Percentiles rank a stretch among this genome's conserved stretches.
Evolutionary conservation across 2,329 filamentous ascomycete species (phyloP).

Genomic region (Nemania serpens): DNA sequence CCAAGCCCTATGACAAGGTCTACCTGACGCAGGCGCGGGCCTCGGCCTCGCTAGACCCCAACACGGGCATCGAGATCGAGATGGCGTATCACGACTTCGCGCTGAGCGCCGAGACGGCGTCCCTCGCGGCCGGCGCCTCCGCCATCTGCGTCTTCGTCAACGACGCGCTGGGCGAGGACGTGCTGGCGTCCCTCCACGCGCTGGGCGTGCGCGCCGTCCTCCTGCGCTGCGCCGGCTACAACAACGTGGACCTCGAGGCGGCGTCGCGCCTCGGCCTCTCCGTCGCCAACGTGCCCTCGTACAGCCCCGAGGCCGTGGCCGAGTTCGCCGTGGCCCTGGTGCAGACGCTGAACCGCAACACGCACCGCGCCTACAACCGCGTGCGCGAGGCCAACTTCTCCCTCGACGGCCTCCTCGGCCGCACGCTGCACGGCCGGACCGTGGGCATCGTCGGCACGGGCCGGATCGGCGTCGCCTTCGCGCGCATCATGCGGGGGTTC

Average conservation of each 20-base stretch:
- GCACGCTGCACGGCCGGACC: constrained; percentile 66
- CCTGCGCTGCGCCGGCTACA: constrained; percentile 70
- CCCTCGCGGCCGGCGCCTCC: constrained; percentile 55
- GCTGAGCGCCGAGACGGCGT: constrained; percentile 59
- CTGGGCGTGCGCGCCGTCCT: constrained; percentile 62
- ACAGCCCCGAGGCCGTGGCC: constrained; percentile 71
- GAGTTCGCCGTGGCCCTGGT: constrained; percentile 71
- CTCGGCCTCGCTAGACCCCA: constrained; percentile 38
- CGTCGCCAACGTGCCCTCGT: constrained; percentile 69
- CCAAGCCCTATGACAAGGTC: constrained; percentile 65
- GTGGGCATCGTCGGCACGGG: constrained; percentile 70
- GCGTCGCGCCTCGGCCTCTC: constrained; percentile 61
- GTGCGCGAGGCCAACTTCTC: constrained; percentile 72
- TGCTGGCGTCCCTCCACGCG: constrained; percentile 55
- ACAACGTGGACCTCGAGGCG: constrained; percentile 65
- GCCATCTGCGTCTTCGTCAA: constrained; percentile 74
- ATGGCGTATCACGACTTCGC: constrained; percentile 63
- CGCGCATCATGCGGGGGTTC: constrained; percentile 67
- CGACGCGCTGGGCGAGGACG: constrained; percentile 57
- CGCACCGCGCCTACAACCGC: constrained; percentile 69
- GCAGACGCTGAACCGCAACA: constrained; percentile 70
- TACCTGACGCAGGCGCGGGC: constrained; percentile 54
- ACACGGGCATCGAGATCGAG: constrained; percentile 44
- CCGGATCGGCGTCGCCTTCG: constrained; percentile 65
- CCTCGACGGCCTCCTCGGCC: constrained; percentile 66